Evolutionary conservation across 2,329 filamentous ascomycete species (phyloP).

Genomic region (Rasamsonia emersonii): DNA sequence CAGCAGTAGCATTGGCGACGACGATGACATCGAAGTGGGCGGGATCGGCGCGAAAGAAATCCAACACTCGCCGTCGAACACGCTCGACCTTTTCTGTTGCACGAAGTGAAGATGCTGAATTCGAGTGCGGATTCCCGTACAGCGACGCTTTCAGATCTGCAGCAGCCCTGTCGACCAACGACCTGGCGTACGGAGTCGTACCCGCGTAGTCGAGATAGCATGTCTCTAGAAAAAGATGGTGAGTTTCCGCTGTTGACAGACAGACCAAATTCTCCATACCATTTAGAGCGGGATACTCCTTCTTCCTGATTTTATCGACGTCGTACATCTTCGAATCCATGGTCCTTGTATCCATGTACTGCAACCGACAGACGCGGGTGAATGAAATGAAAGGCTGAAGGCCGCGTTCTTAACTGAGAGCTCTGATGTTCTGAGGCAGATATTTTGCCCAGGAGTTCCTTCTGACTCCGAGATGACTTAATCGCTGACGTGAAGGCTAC

Average conservation of each 20-base stretch:
- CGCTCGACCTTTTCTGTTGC: conserved; percentile 69
- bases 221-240: conserved; percentile 2
- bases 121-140: conserved; percentile 88
- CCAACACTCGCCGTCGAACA: conserved; percentile 59
- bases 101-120: conserved; percentile 68
- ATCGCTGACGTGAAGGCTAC: too few species aligned
- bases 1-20: conserved; percentile 84
- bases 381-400: too few species aligned
- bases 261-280: conserved; percentile 1
- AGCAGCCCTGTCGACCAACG: conserved; percentile 69
- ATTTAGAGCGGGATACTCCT: conserved; percentile 6
- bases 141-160: conserved; percentile 66
- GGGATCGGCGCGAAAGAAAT: conserved; percentile 73
- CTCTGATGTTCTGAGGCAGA: too few species aligned
- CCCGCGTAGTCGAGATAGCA: conserved; percentile 86
- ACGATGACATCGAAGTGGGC: conserved; percentile 80
- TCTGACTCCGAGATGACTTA: too few species aligned
- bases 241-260: not conserved
- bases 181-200: conserved; percentile 73
- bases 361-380: too few species aligned
- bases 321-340: conserved; percentile 5
- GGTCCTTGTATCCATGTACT: too few species aligned
- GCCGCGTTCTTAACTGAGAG: too few species aligned
- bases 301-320: conserved; percentile 5
- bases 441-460: too few species aligned